These are phyloP conservation scores for Phytophthora colocasiae DNA, from an alignment of 352 stramenopile species.

Conservation along the genomic window DNA sequence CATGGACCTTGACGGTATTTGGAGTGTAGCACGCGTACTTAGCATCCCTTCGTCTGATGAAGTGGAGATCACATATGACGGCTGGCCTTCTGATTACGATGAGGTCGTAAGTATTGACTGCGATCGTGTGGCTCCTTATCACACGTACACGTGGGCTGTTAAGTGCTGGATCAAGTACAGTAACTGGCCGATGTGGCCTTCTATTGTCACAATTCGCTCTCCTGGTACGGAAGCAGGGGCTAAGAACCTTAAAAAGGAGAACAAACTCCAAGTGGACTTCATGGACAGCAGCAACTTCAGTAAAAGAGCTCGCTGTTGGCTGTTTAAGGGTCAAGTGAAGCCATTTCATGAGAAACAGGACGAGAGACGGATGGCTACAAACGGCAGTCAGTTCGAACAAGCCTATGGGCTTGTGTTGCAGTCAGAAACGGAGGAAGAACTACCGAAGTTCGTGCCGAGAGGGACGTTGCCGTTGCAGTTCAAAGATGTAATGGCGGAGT, in stretches of 20 bases:
- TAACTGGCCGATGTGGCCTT: slow-evolving; percentile 75
- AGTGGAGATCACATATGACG: slow-evolving; percentile 70
- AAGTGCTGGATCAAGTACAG: slow-evolving; percentile 43
- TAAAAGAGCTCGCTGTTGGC: slow-evolving; percentile 34
- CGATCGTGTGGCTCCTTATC: slow-evolving; percentile 61
- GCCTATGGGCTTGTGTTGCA: slow-evolving; percentile 18
- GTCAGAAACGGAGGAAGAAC: slow-evolving; percentile 15
- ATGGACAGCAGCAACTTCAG: slow-evolving; percentile 47
- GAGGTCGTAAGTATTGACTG: slow-evolving; percentile 59
- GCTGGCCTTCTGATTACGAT: slow-evolving; percentile 59
- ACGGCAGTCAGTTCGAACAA: slow-evolving; percentile 34
- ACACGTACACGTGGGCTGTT: slow-evolving; percentile 29
- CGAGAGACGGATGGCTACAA: slow-evolving; percentile 22
- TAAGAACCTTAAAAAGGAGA: slow-evolving; percentile 40
- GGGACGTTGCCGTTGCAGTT: slow-evolving; percentile 25
- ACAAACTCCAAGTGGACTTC: slow-evolving; percentile 57
- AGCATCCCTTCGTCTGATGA: slow-evolving; percentile 19
- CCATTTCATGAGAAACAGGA: slow-evolving; percentile 25
- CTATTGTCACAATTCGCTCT: slow-evolving; percentile 61
- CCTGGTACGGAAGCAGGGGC: slow-evolving; percentile 44
- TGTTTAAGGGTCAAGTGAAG: slow-evolving; percentile 26
- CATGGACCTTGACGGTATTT: slow-evolving; percentile 58
- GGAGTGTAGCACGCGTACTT: slow-evolving; percentile 63
- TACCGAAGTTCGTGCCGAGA: slow-evolving; percentile 27
- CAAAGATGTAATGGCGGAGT: slow-evolving; percentile 1